A percentile compares a stretch with the other conserved stretches of the same genome.
Evolutionary conservation across 495 filamentous ascomycete species (phyloP).

Genomic region (Cladorrhinum samala): DNA sequence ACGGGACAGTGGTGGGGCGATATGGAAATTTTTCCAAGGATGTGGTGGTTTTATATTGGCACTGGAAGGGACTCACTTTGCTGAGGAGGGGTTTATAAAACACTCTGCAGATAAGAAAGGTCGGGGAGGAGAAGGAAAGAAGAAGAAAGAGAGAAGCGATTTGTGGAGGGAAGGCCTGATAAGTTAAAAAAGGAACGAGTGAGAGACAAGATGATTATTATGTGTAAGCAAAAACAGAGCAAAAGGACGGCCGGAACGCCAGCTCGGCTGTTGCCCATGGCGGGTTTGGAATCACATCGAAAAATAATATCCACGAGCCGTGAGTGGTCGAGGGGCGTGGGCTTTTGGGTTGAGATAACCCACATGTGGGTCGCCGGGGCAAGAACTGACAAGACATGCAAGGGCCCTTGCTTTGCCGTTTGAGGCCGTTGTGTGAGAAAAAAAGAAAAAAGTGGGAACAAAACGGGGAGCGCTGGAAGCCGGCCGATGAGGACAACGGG

Average conservation of each 20-base stretch:
- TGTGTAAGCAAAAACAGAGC: constrained; percentile 10
- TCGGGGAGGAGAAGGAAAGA: background rate
- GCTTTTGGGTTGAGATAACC: background rate
- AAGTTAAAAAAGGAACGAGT: constrained; percentile 8
- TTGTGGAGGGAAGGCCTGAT: background rate
- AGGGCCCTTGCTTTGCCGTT: background rate
- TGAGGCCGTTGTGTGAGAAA: too few species aligned
- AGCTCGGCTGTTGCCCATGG: constrained; percentile 14
- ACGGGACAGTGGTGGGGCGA: too few species aligned
- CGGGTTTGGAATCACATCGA: constrained; percentile 11
- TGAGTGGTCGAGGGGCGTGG: constrained; percentile 7
- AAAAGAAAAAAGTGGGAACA: background rate
- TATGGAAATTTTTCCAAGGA: too few species aligned
- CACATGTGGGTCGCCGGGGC: constrained; percentile 8
- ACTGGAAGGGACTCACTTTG: constrained; percentile 52
- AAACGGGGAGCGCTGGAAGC: background rate
- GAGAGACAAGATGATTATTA: background rate
- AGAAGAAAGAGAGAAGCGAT: constrained; percentile 9
- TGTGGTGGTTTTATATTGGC: too few species aligned
- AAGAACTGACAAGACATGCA: constrained; percentile 1
- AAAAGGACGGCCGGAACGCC: background rate
- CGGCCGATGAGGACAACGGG: background rate
- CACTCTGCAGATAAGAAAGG: constrained; percentile 1
- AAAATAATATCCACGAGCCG: constrained; percentile 7
- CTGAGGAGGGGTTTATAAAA: constrained; percentile 23